Base-by-base conservation (phyloP, 192 early-diverging fungal genomes). In the Coemansia sp. region DNA sequence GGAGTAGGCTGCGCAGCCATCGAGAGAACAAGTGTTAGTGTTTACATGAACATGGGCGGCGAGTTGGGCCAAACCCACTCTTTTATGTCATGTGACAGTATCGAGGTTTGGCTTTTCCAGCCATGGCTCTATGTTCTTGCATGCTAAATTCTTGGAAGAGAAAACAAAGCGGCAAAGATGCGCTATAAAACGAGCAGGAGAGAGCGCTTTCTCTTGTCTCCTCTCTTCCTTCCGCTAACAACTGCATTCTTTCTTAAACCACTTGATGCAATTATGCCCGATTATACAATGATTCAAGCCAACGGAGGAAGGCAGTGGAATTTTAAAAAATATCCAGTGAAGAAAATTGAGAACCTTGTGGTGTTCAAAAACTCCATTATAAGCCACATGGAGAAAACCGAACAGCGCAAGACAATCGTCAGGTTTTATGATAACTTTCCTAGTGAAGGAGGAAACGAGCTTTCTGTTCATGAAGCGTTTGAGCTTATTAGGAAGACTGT, bases 81-180 rank as follows among this genome's bases (percentile, higher is more conserved):
- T 31, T 31, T 31, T 1, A 1, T 31, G 1, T 31, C 31, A 31
- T 4, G 4, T 31, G 31, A 3, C 31, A 31, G 31, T 31, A 4
- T 3, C 4, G 31, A 3, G 2, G 4, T 31, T 31, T 31, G 12
- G 16, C 16, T 5, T 5, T 42, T 1, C 3, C 39, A 72, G 83
- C 66, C 70, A 82, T 68, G 69, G 82, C 68, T 64, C 72, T 6
- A n/a, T 61, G 59, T 67, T 73, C 56, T 63, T 60, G 61, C 47
- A 47, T 8, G 71, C 61, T 31, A 64, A 4, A 31, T 1, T 4
- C 31, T 31, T 31, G 1, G 31, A 31, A 70, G 65, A 37, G 61
- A 3, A 66, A 48, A 2, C 66, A 66, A 1, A 70, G 70, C 3
- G 69, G 61, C 60, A 69, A 69, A 33, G 64, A 73, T 34, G 63